Conservation (phyloP, 2,329 filamentous ascomycete genomes). For the Scytalidium lignicola region DNA sequence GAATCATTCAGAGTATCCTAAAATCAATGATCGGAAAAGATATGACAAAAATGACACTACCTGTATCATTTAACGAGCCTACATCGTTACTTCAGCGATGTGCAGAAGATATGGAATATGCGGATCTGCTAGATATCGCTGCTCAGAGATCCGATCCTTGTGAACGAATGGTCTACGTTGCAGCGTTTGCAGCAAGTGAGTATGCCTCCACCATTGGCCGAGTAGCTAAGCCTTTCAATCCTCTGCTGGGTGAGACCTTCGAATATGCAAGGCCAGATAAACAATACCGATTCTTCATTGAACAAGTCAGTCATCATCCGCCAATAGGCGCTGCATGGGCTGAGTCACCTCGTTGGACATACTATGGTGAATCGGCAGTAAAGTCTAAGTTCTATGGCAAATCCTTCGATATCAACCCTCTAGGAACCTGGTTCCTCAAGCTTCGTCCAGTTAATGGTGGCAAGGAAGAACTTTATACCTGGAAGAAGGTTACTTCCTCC, state of each 20-base stretch:
- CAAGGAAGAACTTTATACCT: slow-evolving; percentile 86
- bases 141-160: slow-evolving; percentile 81
- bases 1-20: slow-evolving; percentile 66
- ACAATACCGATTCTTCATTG: slow-evolving; percentile 96
- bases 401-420: slow-evolving; percentile 92
- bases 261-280: slow-evolving; percentile 96
- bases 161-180: slow-evolving; percentile 89
- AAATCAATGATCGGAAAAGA: slow-evolving; percentile 99
- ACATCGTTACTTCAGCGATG: slow-evolving; percentile 93
- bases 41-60: slow-evolving; percentile 99
- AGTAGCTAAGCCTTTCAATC: slow-evolving; percentile 97
- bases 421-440: slow-evolving; percentile 94
- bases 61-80: slow-evolving; percentile 97
- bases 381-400: slow-evolving; percentile 97
- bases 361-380: slow-evolving; percentile 92
- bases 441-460: slow-evolving; percentile 71
- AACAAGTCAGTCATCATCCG: slow-evolving; percentile 97
- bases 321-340: slow-evolving; percentile 91
- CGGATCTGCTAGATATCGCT: slow-evolving; percentile 83
- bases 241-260: slow-evolving; percentile 90
- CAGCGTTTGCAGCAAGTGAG: slow-evolving; percentile 91
- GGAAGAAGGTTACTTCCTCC: slow-evolving; percentile 97
- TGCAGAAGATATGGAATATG: slow-evolving; percentile 97
- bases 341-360: slow-evolving; percentile 91
- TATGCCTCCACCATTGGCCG: slow-evolving; percentile 96